Percentiles rank a stretch among this genome's conserved stretches.
Evolutionary conservation across 2,329 filamentous ascomycete genomes (phyloP).

Genomic region (Botrytis sinoallii): DNA sequence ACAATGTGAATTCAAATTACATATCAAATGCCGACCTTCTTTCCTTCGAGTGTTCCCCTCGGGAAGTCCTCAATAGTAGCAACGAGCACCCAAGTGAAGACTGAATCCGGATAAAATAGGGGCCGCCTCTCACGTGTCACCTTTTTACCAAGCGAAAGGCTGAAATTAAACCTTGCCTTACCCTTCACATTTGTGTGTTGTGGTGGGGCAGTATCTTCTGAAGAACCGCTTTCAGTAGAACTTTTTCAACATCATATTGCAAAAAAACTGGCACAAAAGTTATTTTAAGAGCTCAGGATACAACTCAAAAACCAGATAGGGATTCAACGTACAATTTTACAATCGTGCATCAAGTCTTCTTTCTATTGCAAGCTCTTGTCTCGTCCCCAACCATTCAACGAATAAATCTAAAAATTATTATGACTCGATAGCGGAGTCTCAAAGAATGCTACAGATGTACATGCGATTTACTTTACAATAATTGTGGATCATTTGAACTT

Average conservation of each 20-base stretch:
- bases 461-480: constrained; percentile 22
- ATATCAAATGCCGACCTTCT: not conserved
- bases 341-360: not conserved
- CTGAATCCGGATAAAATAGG: constrained; percentile 5
- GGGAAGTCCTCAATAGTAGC: not conserved
- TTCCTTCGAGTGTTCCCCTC: not conserved
- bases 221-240: constrained; percentile 15
- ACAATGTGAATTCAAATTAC: not conserved
- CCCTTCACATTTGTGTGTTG: not conserved
- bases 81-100: not conserved
- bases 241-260: constrained; percentile 14
- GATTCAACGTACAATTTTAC: not conserved
- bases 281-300: not conserved
- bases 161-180: constrained; percentile 17
- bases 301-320: not conserved
- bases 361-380: not conserved
- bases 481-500: constrained; percentile 27
- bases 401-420: constrained; percentile 23
- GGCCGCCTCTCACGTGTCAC: constrained; percentile 4
- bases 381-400: constrained; percentile 22
- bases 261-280: not conserved
- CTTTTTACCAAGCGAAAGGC: constrained; percentile 12
- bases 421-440: constrained; percentile 32
- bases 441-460: constrained; percentile 34
- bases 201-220: constrained; percentile 17